Evolutionary conservation across 108 stramenopile genomes (phyloP).

Genomic region (Parmales sp.): DNA sequence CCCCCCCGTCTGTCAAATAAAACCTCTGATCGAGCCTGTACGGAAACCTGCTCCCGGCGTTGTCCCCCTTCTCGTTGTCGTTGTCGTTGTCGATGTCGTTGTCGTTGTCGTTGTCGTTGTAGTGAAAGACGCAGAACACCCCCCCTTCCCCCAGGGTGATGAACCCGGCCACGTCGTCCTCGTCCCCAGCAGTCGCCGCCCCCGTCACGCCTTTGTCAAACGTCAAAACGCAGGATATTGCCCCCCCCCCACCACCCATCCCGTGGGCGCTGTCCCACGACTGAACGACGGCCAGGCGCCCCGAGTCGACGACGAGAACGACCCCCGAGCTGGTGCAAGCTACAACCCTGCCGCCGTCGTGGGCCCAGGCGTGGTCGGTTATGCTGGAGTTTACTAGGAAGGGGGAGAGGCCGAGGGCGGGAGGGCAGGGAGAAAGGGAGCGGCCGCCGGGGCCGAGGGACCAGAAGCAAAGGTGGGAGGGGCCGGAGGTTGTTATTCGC

Average conservation of each 20-base stretch:
- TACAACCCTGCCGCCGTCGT: neutral
- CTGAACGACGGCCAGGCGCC: neutral
- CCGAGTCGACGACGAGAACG: neutral
- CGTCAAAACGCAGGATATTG: neutral
- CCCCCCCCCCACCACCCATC: too few species aligned
- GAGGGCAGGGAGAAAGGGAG: neutral
- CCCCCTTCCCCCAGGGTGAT: conserved; percentile 1
- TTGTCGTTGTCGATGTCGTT: neutral
- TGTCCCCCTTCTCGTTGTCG: too few species aligned
- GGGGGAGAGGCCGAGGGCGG: neutral
- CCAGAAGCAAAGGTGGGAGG: conserved; percentile 10
- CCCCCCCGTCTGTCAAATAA: too few species aligned
- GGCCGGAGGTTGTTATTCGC: neutral
- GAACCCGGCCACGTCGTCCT: conserved; percentile 1
- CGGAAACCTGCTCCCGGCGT: neutral
- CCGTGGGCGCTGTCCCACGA: neutral
- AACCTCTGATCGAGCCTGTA: neutral
- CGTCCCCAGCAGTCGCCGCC: conserved; percentile 5
- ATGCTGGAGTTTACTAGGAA: neutral
- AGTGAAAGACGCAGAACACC: conserved; percentile 5
- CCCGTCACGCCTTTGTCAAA: conserved; percentile 4
- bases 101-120: neutral
- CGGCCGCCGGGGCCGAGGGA: neutral
- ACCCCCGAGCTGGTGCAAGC: neutral
- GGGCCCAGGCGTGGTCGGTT: neutral